Evolutionary conservation across 371 early-diverging fungal genomes (phyloP), one percentile per base, ranked within the genome.

Genomic region (Mortierella sp.): DNA sequence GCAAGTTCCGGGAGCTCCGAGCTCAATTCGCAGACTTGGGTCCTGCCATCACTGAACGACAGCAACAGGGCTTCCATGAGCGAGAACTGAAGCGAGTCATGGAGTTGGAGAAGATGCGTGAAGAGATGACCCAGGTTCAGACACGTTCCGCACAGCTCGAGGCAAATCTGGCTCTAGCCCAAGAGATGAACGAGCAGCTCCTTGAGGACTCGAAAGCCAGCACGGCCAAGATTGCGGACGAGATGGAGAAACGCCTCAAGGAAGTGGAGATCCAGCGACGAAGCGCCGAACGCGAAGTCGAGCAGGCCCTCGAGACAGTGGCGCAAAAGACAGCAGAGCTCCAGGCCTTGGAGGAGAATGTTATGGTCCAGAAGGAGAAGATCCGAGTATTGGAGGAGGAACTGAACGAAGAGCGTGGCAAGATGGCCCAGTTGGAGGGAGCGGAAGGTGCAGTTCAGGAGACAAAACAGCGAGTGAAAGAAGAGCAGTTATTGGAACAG

Each of bases 61-160:
- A 68, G 43, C 58, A 69, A 34, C 66, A 76, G 51, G 69, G 77
- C 8, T 76, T 76, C 59, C 69, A 76, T 27, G 70, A 76, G 39
- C 69, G 62, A 5, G 70, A 76, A 31, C 43, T 69, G 58, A 56
- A 65, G 47, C 60, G 70, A 13, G 57, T 41, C 13, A 76, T 76
- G 70, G 77, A 76, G 21, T 25, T 76, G 41, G 77, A 76, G 39
- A 76, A 57, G 57, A 46, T 61, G 3, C 60, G 61, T 2, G 70
- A 64, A 27, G 70, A 68, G 40, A 48, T 69, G 40, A 43, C 16
- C 10, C 60, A 57, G n/a, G 45, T 37, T 13, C 57, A 43, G 40
- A 69, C 61, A 22, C 51, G 45, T 14, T 34, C 60, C 17, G 58
- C 28, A 3, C 77, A 76, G 13, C 40, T 65, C 13, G 66, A 69